Percentiles rank a stretch among this genome's conserved stretches.
Evolutionary conservation across 2,329 filamentous ascomycete genomes (phyloP).

Genomic region (Periconia sp.): DNA sequence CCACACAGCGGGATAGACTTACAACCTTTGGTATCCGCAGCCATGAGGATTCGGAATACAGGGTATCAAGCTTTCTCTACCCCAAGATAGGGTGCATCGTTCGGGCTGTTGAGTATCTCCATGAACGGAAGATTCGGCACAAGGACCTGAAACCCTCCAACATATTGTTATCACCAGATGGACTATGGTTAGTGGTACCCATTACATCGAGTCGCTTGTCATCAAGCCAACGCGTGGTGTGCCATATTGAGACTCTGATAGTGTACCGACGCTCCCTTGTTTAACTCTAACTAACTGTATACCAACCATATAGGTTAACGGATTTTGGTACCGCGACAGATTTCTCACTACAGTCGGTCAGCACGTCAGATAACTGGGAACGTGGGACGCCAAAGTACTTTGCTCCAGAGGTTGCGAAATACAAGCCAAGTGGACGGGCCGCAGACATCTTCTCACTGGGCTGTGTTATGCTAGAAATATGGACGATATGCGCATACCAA

Average conservation of each 20-base stretch:
- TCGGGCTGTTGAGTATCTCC: slow-evolving; percentile 21
- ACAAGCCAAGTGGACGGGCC: slow-evolving; percentile 11
- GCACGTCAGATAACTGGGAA: slow-evolving; percentile 20
- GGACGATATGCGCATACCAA: background rate
- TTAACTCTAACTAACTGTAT: no score
- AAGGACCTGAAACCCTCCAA: slow-evolving; percentile 28
- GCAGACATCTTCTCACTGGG: slow-evolving; percentile 27
- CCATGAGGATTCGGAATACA: background rate
- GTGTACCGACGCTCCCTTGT: no score
- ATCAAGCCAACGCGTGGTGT: no score
- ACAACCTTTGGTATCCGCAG: background rate
- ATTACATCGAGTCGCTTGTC: no score
- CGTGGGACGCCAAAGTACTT: slow-evolving; percentile 26
- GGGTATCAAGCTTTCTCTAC: background rate
- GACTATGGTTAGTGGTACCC: slow-evolving; percentile 7
- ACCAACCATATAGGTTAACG: slow-evolving; percentile 6
- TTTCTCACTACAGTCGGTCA: slow-evolving; percentile 16
- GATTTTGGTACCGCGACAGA: slow-evolving; percentile 27
- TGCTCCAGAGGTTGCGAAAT: slow-evolving; percentile 21
- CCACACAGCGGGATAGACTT: slow-evolving; percentile 1
- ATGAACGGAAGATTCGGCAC: slow-evolving; percentile 19
- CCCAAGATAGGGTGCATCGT: slow-evolving; percentile 19
- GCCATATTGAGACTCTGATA: no score
- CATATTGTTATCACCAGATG: slow-evolving; percentile 14
- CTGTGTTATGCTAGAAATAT: slow-evolving; percentile 21